Conservation (phyloP, 2,329 filamentous ascomycete genomes). For the Aspergillus pseudoglaucus region DNA sequence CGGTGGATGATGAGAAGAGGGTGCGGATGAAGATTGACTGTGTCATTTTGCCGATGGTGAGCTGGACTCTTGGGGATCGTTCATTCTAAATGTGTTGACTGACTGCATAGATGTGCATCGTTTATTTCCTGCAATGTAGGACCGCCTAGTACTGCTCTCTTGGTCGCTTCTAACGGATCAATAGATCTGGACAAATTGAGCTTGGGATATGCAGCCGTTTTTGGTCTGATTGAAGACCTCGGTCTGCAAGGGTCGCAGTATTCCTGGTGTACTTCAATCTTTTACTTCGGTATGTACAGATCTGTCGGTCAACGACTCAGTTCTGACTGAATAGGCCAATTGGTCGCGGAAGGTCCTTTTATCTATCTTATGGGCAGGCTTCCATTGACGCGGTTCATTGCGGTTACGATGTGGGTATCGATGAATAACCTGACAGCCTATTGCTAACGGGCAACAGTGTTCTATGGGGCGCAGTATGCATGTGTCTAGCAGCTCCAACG, state of each 20-base stretch:
- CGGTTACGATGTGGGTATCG: conserved; percentile 35
- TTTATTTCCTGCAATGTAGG: conserved; percentile 36
- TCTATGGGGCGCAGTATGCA: conserved; percentile 40
- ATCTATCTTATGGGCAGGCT: conserved; percentile 47
- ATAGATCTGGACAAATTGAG: conserved; percentile 41
- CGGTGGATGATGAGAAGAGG: conserved; percentile 11
- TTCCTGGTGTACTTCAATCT: conserved; percentile 39
- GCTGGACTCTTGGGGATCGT: background rate
- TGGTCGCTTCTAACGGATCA: conserved; percentile 12
- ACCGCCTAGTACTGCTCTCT: background rate
- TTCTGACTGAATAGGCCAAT: conserved; percentile 22
- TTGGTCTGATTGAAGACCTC: conserved; percentile 42
- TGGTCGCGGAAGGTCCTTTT: conserved; percentile 44
- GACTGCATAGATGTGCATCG: conserved; percentile 28
- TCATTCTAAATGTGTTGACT: background rate
- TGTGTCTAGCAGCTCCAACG: conserved; percentile 39
- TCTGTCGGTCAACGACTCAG: background rate
- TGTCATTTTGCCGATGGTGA: conserved; percentile 17
- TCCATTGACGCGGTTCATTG: conserved; percentile 44
- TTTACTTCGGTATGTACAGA: conserved; percentile 23
- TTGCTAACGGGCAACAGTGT: conserved; percentile 17
- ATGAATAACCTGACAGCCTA: too few species aligned
- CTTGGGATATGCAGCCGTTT: conserved; percentile 40
- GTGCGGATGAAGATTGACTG: conserved; percentile 17
- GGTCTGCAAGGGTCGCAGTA: conserved; percentile 40